phyloP scores from a whole-genome alignment of 2,329 filamentous ascomycete genomes.

The Aspergillus sp. region DNA sequence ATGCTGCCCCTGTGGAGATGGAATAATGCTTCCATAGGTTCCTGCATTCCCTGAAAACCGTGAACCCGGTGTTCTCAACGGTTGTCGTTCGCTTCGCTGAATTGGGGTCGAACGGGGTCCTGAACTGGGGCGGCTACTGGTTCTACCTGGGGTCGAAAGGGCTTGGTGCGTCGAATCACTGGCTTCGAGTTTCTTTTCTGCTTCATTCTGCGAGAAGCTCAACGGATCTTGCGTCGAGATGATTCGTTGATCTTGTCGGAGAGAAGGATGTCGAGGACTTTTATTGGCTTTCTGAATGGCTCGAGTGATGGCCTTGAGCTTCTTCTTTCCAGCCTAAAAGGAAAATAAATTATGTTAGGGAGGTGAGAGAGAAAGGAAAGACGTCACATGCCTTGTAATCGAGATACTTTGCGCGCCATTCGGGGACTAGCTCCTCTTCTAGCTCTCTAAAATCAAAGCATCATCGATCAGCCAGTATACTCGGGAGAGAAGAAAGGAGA shows the following conservation, averaged over 20 bases:
- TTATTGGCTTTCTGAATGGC: constrained; percentile 61
- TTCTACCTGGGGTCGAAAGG: no score
- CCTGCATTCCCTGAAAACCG: constrained; percentile 36
- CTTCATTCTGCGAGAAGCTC: no score
- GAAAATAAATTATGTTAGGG: background rate
- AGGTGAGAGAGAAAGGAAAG: background rate
- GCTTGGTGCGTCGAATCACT: no score
- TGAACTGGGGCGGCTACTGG: no score
- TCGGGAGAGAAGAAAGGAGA: constrained; percentile 6
- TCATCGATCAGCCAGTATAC: constrained; percentile 14
- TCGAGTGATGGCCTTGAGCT: constrained; percentile 74
- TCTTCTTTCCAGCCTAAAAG: constrained; percentile 71
- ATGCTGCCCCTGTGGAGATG: constrained; percentile 46
- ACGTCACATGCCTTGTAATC: constrained; percentile 69
- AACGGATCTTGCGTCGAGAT: no score
- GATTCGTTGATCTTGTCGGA: constrained; percentile 18
- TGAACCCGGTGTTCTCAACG: constrained; percentile 27
- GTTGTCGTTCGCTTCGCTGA: constrained; percentile 33
- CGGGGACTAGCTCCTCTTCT: constrained; percentile 81
- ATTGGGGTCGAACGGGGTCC: constrained; percentile 28
- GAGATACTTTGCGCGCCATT: constrained; percentile 92
- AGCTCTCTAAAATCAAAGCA: constrained; percentile 55
- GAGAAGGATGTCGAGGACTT: constrained; percentile 39
- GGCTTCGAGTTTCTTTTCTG: no score
- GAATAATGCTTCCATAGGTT: constrained; percentile 61